A percentile compares a stretch with the other conserved stretches of the same genome.
Conservation (phyloP, 1,284 basidiomycete species). For the Sanghuangporus sanghuang region DNA sequence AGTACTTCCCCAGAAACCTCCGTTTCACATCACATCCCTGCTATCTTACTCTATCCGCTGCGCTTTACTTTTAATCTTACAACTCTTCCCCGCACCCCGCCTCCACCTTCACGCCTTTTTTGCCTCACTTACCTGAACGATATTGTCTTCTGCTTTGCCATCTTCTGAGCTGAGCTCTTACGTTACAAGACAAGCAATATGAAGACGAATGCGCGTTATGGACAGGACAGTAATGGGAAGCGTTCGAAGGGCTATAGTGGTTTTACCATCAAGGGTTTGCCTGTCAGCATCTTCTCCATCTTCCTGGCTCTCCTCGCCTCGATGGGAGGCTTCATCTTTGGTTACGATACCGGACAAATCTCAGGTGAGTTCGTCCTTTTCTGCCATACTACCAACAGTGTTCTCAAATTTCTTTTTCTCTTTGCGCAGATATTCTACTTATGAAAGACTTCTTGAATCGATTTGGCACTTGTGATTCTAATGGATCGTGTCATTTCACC, state of each 20-base stretch:
- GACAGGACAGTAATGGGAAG: background rate
- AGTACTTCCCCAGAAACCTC: no score
- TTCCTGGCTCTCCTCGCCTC: constrained; percentile 65
- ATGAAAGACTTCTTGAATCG: constrained; percentile 70
- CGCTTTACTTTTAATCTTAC: no score
- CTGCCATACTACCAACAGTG: constrained; percentile 60
- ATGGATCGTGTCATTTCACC: constrained; percentile 46
- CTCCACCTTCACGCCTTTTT: no score
- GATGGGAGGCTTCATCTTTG: constrained; percentile 79
- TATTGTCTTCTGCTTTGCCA: no score
- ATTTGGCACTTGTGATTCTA: constrained; percentile 48
- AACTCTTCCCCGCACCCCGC: no score
- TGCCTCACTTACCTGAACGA: no score
- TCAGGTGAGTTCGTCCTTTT: constrained; percentile 6
- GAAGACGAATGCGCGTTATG: background rate
- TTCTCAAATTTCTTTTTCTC: constrained; percentile 45
- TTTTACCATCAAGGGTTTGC: constrained; percentile 24
- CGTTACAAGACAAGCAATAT: no score
- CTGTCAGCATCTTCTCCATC: constrained; percentile 58
- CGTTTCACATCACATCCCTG: no score
- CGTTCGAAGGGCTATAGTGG: background rate
- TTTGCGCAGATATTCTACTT: constrained; percentile 54
- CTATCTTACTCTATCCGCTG: no score
- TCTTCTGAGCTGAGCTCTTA: no score
- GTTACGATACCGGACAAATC: constrained; percentile 27